Percentiles rank a stretch among this genome's conserved stretches.
These are phyloP conservation scores for Russula ochroleuca DNA, from an alignment of 768 basidiomycete genomes.

Conservation along the genomic window DNA sequence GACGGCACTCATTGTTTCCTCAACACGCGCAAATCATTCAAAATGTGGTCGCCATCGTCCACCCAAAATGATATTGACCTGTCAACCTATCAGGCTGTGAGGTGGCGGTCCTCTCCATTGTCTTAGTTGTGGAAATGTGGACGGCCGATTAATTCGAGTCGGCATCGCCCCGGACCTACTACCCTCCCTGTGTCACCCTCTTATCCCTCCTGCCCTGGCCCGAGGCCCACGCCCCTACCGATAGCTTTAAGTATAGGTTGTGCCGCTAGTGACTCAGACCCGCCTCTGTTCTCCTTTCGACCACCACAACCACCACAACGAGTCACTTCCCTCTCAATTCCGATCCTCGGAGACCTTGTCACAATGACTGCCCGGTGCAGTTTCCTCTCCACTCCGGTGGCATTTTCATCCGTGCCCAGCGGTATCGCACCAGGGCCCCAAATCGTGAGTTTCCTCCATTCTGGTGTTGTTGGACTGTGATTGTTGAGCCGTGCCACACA, in stretches of 20 bases:
- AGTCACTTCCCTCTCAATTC: neutral
- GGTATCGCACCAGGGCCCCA: neutral
- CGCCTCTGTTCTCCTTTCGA: neutral
- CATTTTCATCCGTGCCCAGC: neutral
- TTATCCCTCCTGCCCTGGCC: neutral
- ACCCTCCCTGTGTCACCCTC: neutral
- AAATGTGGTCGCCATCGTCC: constrained; percentile 5
- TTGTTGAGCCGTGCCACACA: neutral
- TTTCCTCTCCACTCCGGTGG: neutral
- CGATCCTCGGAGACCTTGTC: neutral
- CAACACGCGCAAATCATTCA: neutral
- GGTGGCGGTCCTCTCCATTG: constrained; percentile 13
- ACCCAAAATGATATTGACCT: neutral
- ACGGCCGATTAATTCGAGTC: neutral
- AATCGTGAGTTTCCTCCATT: constrained; percentile 1
- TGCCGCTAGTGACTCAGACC: neutral
- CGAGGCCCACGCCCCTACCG: neutral
- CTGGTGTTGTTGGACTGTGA: no score
- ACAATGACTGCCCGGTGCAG: constrained; percentile 6
- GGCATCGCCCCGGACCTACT: constrained; percentile 1
- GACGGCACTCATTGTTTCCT: constrained; percentile 6
- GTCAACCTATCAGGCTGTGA: neutral
- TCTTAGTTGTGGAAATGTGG: constrained; percentile 12
- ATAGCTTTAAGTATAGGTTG: neutral
- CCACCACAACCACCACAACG: constrained; percentile 2